Conservation (phyloP, 352 stramenopile genomes). For the Phytophthora citricola region DNA sequence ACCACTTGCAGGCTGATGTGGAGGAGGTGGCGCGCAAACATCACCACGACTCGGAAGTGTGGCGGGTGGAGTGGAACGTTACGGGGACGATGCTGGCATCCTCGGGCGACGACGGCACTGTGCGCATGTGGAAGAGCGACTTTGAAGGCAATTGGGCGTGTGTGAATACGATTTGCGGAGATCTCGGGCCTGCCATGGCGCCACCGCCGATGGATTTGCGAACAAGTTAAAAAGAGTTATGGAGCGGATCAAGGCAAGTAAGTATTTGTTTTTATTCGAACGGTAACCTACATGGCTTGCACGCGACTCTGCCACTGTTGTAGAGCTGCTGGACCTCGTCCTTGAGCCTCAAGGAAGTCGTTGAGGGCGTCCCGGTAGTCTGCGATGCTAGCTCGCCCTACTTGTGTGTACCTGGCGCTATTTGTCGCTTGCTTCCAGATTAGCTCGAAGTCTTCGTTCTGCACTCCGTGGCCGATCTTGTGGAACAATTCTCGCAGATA, state of each 20-base stretch:
- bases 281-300: constrained; percentile 27
- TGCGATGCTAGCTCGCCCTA: constrained; percentile 58
- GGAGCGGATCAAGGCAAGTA: constrained; percentile 20
- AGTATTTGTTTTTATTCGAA: constrained; percentile 24
- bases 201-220: constrained; percentile 47
- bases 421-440: constrained; percentile 70
- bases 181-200: constrained; percentile 50
- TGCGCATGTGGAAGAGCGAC: constrained; percentile 96
- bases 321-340: constrained; percentile 48
- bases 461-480: constrained; percentile 68
- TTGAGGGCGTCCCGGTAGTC: constrained; percentile 83
- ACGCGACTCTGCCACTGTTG: constrained; percentile 58
- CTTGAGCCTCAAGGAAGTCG: constrained; percentile 64
- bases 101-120: constrained; percentile 93
- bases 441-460: constrained; percentile 71
- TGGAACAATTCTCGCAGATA: constrained; percentile 76
- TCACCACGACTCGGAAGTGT: constrained; percentile 92
- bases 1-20: constrained; percentile 69
- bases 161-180: constrained; percentile 87
- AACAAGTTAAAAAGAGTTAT: constrained; percentile 27
- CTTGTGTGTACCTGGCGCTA: constrained; percentile 48
- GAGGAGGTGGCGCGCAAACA: constrained; percentile 82
- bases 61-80: constrained; percentile 97
- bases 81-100: constrained; percentile 96
- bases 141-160: constrained; percentile 93